Conservation (phyloP, 1,284 basidiomycete genomes). For the Coniferiporia sulphurascens region DNA sequence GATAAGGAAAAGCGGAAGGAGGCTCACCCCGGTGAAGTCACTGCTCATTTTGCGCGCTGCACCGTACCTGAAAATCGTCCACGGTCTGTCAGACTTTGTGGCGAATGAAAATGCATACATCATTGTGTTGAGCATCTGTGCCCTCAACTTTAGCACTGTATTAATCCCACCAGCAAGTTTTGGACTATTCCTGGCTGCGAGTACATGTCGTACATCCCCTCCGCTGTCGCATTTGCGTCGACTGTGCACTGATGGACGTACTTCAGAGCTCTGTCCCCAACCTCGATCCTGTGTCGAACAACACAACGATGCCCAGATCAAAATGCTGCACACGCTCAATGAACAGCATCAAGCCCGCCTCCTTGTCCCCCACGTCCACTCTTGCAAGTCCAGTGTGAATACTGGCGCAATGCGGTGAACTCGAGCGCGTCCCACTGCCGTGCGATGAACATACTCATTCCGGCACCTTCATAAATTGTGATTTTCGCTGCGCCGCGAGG, state of each 20-base stretch:
- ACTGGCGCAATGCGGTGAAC: constrained; percentile 12
- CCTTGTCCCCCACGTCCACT: constrained; percentile 17
- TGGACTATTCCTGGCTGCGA: constrained; percentile 14
- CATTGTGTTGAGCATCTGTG: constrained; percentile 19
- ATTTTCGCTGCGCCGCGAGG: constrained; percentile 28
- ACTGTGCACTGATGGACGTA: constrained; percentile 18
- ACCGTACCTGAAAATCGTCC: constrained; percentile 20
- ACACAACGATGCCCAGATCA: constrained; percentile 18
- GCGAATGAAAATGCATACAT: constrained; percentile 19
- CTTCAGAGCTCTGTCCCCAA: background rate
- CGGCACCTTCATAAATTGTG: constrained; percentile 20
- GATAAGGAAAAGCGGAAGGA: background rate
- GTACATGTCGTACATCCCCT: constrained; percentile 13
- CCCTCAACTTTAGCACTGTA: background rate
- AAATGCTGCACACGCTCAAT: constrained; percentile 21
- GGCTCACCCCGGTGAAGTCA: constrained; percentile 21
- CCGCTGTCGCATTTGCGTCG: constrained; percentile 12
- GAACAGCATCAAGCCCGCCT: constrained; percentile 21
- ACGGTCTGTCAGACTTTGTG: background rate
- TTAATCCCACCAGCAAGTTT: background rate
- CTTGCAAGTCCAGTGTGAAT: constrained; percentile 8
- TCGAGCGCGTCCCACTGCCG: constrained; percentile 20
- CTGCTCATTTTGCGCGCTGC: constrained; percentile 22
- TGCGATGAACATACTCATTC: constrained; percentile 20
- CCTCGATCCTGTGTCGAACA: background rate